Conservation (phyloP, 2,329 filamentous ascomycete genomes). For the Chaetomiaceae sp. region DNA sequence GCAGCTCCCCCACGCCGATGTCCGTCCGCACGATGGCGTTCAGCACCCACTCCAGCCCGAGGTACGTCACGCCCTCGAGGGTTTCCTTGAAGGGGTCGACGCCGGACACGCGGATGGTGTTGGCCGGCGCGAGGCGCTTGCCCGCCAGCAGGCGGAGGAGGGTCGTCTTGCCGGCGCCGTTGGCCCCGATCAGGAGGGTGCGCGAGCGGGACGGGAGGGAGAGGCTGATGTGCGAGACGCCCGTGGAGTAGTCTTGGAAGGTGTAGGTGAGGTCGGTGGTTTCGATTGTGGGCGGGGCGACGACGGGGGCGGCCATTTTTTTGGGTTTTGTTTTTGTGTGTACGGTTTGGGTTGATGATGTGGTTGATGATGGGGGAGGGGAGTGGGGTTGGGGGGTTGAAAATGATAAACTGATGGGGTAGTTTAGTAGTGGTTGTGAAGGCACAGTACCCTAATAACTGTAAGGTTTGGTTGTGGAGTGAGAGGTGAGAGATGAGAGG, state of each 20-base stretch:
- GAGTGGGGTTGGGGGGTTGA: no score
- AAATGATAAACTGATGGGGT: no score
- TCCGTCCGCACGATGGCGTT: slow-evolving; percentile 95
- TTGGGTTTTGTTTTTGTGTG: no score
- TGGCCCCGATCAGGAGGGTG: slow-evolving; percentile 90
- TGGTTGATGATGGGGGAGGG: neutral
- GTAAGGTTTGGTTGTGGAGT: neutral
- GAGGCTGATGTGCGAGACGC: slow-evolving; percentile 69
- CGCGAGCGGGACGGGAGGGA: slow-evolving; percentile 77
- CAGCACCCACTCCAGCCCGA: slow-evolving; percentile 95
- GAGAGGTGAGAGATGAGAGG: neutral
- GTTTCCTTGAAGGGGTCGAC: slow-evolving; percentile 88
- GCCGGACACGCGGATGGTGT: slow-evolving; percentile 71
- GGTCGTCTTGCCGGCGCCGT: slow-evolving; percentile 96
- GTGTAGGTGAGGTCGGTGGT: slow-evolving; percentile 78
- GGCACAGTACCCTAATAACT: no score
- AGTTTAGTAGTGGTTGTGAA: no score
- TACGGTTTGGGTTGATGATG: neutral
- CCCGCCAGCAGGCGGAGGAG: slow-evolving; percentile 90
- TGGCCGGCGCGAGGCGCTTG: slow-evolving; percentile 80
- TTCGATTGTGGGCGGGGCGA: slow-evolving; percentile 56
- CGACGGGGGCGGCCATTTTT: slow-evolving; percentile 17
- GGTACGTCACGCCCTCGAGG: slow-evolving; percentile 92
- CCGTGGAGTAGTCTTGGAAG: slow-evolving; percentile 81
- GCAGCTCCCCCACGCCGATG: slow-evolving; percentile 83